A percentile compares a stretch with the other conserved stretches of the same genome.
Evolutionary conservation across 31 red algal species (phyloP).

Genomic region (Odonthalia washingtoniensis): DNA sequence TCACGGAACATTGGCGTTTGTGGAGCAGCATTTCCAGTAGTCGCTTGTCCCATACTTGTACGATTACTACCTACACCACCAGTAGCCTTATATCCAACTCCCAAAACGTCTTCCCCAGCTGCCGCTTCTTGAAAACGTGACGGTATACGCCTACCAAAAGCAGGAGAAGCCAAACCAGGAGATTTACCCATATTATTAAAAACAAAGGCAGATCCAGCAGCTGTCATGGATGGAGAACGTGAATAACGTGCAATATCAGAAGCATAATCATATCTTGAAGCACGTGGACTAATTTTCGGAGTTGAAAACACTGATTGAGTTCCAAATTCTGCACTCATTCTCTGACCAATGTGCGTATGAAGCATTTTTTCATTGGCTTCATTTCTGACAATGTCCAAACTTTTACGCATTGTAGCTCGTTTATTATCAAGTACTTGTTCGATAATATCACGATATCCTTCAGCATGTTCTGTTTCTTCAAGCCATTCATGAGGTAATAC

Average conservation of each 20-base stretch:
- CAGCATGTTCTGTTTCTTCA: conserved; percentile 48
- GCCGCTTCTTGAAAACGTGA: background rate
- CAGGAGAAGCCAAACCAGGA: background rate
- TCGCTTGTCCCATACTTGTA: no score
- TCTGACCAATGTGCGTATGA: conserved; percentile 14
- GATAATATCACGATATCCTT: conserved; percentile 56
- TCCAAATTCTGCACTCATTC: conserved; percentile 2
- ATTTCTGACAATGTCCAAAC: conserved; percentile 52
- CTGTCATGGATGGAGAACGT: background rate
- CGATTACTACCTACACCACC: no score
- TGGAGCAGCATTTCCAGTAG: no score
- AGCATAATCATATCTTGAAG: background rate
- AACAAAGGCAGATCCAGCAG: background rate
- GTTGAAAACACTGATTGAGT: background rate
- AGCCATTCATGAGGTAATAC: conserved; percentile 72
- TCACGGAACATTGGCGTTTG: no score
- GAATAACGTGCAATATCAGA: background rate
- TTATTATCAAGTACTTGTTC: conserved; percentile 66
- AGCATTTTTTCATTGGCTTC: conserved; percentile 50
- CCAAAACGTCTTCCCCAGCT: background rate
- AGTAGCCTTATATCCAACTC: no score
- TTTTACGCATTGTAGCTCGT: conserved; percentile 40
- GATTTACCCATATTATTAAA: background rate
- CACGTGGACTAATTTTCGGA: background rate
- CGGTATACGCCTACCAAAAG: background rate